phyloP scores from a whole-genome alignment of 805 yeast genomes.

The Sugiyamaella floridensis region DNA sequence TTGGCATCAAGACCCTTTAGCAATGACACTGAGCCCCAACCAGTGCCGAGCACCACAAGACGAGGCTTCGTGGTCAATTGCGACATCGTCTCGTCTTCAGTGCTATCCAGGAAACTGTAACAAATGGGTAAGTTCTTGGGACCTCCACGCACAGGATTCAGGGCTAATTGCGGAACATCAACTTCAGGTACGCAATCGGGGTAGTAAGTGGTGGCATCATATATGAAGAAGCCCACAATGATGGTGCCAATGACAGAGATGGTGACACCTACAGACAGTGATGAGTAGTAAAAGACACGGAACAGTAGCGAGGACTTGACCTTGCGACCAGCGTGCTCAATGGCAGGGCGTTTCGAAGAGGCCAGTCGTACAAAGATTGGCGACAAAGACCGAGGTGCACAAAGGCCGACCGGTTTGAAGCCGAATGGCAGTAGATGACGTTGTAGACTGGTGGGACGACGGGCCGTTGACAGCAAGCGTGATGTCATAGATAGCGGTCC shows the following conservation, averaged over 20 bases:
- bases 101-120: slow-evolving; percentile 49
- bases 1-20: slow-evolving; percentile 45
- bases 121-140: slow-evolving; percentile 65
- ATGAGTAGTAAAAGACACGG: slow-evolving; percentile 12
- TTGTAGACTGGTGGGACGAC: no score
- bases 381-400: no score
- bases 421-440: no score
- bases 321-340: no score
- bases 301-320: slow-evolving; percentile 2
- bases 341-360: background rate
- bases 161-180: slow-evolving; percentile 45
- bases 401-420: no score
- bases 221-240: slow-evolving; percentile 48
- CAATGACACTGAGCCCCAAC: slow-evolving; percentile 65
- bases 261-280: slow-evolving; percentile 15
- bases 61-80: slow-evolving; percentile 39
- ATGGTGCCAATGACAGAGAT: slow-evolving; percentile 12
- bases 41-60: slow-evolving; percentile 58
- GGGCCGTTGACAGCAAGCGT: no score
- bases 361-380: no score
- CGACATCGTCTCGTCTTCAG: slow-evolving; percentile 38
- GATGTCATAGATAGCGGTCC: no score
- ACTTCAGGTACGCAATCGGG: slow-evolving; percentile 29
- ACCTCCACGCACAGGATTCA: slow-evolving; percentile 55
- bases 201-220: slow-evolving; percentile 59